These are phyloP conservation scores for Malassezia furfur DNA, from an alignment of 1,284 basidiomycete species.

Conservation along the genomic window DNA sequence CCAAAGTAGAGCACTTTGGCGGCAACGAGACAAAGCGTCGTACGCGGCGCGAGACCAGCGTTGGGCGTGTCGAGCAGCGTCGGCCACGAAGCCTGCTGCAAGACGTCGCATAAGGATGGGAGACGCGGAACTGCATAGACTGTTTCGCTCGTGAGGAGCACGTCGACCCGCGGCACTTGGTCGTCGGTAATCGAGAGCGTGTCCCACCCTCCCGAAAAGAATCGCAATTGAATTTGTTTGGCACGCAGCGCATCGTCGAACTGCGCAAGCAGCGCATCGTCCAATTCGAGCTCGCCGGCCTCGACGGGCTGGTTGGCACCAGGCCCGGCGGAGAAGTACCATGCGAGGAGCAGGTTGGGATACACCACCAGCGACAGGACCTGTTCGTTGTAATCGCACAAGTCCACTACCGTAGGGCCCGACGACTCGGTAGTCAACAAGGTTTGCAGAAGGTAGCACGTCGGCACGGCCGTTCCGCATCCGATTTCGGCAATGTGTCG, in stretches of 20 bases:
- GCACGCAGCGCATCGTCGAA: slow-evolving; percentile 58
- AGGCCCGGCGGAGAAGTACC: slow-evolving; percentile 28
- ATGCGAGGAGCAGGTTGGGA: slow-evolving; percentile 77
- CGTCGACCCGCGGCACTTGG: slow-evolving; percentile 53
- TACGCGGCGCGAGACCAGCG: not conserved
- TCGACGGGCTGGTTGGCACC: slow-evolving; percentile 13
- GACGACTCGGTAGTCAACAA: slow-evolving; percentile 52
- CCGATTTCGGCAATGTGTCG: slow-evolving; percentile 51
- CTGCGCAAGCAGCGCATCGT: slow-evolving; percentile 56
- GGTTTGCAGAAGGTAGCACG: slow-evolving; percentile 61
- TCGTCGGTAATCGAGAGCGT: slow-evolving; percentile 17
- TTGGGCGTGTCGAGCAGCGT: slow-evolving; percentile 27
- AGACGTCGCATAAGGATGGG: slow-evolving; percentile 56
- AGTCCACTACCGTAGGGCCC: slow-evolving; percentile 57
- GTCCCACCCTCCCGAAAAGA: slow-evolving; percentile 75
- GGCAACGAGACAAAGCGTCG: slow-evolving; percentile 61
- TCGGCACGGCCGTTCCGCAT: slow-evolving; percentile 82
- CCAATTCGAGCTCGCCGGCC: slow-evolving; percentile 13
- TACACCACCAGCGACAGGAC: slow-evolving; percentile 73
- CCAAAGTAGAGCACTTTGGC: slow-evolving; percentile 93
- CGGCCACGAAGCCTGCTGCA: slow-evolving; percentile 27
- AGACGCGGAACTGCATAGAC: slow-evolving; percentile 71
- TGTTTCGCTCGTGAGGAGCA: slow-evolving; percentile 82
- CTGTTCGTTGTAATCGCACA: slow-evolving; percentile 82
- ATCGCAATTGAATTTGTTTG: slow-evolving; percentile 58